Conservation (phyloP, 208 protist genomes). For the Chromosphaera perkinsii region DNA sequence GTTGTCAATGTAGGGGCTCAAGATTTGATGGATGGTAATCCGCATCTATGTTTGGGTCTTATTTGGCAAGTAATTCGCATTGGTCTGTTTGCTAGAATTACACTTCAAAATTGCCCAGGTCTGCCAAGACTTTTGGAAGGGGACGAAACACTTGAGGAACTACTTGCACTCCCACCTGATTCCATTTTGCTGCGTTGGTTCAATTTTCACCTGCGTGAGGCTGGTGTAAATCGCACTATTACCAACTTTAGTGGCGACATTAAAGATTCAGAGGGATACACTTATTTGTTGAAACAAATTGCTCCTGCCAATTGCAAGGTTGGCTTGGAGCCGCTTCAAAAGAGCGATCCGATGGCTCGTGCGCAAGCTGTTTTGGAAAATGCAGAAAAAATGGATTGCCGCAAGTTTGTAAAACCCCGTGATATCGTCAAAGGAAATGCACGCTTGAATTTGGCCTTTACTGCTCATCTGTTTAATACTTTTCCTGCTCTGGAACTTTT, state of each 20-base stretch:
- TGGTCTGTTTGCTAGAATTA: constrained; percentile 62
- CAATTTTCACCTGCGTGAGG: constrained; percentile 72
- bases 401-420: constrained; percentile 63
- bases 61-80: constrained; percentile 78
- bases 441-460: constrained; percentile 72
- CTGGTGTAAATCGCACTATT: constrained; percentile 55
- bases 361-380: constrained; percentile 64
- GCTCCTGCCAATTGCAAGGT: constrained; percentile 26
- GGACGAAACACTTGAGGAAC: constrained; percentile 64
- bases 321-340: constrained; percentile 31
- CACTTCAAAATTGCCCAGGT: constrained; percentile 65
- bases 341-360: constrained; percentile 45
- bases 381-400: constrained; percentile 69
- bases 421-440: constrained; percentile 62
- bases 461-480: constrained; percentile 65
- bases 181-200: constrained; percentile 73
- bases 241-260: constrained; percentile 71
- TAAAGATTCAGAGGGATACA: constrained; percentile 60
- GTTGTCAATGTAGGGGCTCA: constrained; percentile 72
- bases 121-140: constrained; percentile 61
- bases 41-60: constrained; percentile 68
- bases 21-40: constrained; percentile 51
- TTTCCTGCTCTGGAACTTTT: constrained; percentile 39
- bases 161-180: constrained; percentile 51
- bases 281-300: constrained; percentile 67